A percentile compares a stretch with the other conserved stretches of the same genome.
These are phyloP conservation scores for Fusarium subtropicale DNA, from an alignment of 2,329 filamentous ascomycete species.

Conservation along the genomic window DNA sequence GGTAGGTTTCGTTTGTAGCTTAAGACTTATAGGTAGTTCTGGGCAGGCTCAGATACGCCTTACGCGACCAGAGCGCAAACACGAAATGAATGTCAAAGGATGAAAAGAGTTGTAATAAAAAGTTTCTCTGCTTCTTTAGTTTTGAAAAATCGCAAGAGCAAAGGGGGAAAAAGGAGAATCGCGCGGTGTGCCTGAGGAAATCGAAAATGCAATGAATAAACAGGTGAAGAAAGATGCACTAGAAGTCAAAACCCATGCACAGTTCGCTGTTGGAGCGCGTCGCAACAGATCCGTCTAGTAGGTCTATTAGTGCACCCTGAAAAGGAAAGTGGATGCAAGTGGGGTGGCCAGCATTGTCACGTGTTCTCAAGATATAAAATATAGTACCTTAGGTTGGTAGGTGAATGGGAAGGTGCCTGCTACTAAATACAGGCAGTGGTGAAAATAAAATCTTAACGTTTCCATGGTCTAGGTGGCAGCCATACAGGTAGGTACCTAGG, in stretches of 20 bases:
- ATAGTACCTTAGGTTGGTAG: too few species aligned
- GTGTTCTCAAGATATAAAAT: not conserved
- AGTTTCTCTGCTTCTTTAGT: not conserved
- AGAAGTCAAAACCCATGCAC: not conserved
- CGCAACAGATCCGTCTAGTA: not conserved
- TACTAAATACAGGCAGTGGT: not conserved
- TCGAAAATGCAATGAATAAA: not conserved
- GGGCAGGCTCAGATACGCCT: not conserved
- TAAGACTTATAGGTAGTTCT: not conserved
- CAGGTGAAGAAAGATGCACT: not conserved
- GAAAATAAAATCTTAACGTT: not conserved
- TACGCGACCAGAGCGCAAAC: not conserved
- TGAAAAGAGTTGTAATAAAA: not conserved
- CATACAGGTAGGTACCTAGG: too few species aligned
- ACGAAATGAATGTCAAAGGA: not conserved
- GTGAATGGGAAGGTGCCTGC: not conserved
- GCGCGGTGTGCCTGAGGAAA: not conserved
- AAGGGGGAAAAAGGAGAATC: not conserved
- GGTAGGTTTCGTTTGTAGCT: not conserved
- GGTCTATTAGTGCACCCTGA: constrained; percentile 5
- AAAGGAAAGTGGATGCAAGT: not conserved
- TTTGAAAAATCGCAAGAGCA: not conserved
- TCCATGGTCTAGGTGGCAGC: too few species aligned
- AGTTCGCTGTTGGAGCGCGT: constrained; percentile 2
- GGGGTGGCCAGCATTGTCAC: not conserved